Evolutionary conservation across 352 stramenopile genomes (phyloP).

Genomic region (Pythium phragmiticola): DNA sequence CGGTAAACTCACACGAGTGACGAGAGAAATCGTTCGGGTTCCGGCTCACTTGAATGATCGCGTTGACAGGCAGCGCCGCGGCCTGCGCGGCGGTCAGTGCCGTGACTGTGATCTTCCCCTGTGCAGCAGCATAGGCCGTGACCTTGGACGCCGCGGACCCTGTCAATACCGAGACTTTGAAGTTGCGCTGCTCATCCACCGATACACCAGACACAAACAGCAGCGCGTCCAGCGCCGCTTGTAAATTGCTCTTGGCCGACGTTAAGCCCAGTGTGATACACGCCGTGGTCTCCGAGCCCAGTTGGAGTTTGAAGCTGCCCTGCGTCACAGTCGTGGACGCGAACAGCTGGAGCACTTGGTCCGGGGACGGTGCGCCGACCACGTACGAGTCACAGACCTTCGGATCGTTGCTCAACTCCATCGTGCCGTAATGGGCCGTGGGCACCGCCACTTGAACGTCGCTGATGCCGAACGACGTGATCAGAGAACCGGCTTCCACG

Average conservation of each 20-base stretch:
- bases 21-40: constrained; percentile 70
- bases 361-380: constrained; percentile 49
- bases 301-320: constrained; percentile 51
- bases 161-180: constrained; percentile 58
- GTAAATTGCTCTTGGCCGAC: constrained; percentile 32
- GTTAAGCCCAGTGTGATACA: constrained; percentile 52
- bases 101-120: constrained; percentile 33
- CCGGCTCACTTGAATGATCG: constrained; percentile 67
- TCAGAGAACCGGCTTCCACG: constrained; percentile 30
- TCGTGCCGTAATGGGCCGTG: constrained; percentile 42
- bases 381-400: constrained; percentile 61
- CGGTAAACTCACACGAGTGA: constrained; percentile 58
- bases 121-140: constrained; percentile 31
- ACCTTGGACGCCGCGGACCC: constrained; percentile 45
- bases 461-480: constrained; percentile 31
- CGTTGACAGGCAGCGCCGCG: constrained; percentile 25
- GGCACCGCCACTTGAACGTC: constrained; percentile 28
- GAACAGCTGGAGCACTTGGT: constrained; percentile 75
- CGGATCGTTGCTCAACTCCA: constrained; percentile 60
- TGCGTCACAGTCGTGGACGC: constrained; percentile 56
- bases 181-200: constrained; percentile 50
- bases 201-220: constrained; percentile 36
- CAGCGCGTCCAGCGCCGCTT: constrained; percentile 40
- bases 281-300: constrained; percentile 46
- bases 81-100: constrained; percentile 40